phyloP scores from a whole-genome alignment of 1,284 basidiomycete species.

The Rhodotorula sp. region DNA sequence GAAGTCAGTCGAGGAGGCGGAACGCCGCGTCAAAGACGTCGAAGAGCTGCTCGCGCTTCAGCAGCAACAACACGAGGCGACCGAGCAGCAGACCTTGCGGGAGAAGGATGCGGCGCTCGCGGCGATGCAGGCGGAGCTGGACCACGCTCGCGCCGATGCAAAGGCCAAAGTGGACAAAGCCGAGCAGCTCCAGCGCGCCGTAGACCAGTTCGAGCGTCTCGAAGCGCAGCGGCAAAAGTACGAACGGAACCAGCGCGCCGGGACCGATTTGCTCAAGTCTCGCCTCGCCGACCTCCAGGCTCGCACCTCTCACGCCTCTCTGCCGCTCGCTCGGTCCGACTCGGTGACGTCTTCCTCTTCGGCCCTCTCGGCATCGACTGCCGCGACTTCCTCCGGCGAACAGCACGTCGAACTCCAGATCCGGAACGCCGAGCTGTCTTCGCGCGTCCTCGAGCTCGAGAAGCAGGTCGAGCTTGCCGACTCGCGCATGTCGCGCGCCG shows the following conservation, averaged over 20 bases:
- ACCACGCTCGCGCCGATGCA: background rate
- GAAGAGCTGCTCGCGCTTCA: constrained; percentile 22
- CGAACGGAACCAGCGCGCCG: background rate
- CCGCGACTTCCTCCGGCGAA: background rate
- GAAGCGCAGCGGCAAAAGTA: constrained; percentile 6
- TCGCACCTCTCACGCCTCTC: background rate
- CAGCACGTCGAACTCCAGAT: constrained; percentile 17
- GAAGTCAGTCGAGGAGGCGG: constrained; percentile 10
- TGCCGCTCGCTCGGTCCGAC: background rate
- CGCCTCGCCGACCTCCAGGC: constrained; percentile 17
- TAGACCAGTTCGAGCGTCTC: constrained; percentile 8
- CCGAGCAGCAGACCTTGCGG: constrained; percentile 4
- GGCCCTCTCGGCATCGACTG: background rate
- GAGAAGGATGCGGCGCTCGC: constrained; percentile 23
- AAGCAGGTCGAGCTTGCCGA: background rate
- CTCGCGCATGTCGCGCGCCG: background rate
- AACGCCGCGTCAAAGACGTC: constrained; percentile 17
- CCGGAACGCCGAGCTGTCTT: constrained; percentile 22
- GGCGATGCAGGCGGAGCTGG: background rate
- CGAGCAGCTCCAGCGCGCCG: constrained; percentile 1
- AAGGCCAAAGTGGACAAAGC: background rate
- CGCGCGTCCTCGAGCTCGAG: constrained; percentile 18
- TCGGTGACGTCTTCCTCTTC: background rate
- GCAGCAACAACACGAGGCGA: background rate
- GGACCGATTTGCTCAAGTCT: constrained; percentile 25